Evolutionary conservation across 2,329 filamentous ascomycete species (phyloP), one percentile per base, ranked within the genome.

Genomic region (Talaromyces sp.): DNA sequence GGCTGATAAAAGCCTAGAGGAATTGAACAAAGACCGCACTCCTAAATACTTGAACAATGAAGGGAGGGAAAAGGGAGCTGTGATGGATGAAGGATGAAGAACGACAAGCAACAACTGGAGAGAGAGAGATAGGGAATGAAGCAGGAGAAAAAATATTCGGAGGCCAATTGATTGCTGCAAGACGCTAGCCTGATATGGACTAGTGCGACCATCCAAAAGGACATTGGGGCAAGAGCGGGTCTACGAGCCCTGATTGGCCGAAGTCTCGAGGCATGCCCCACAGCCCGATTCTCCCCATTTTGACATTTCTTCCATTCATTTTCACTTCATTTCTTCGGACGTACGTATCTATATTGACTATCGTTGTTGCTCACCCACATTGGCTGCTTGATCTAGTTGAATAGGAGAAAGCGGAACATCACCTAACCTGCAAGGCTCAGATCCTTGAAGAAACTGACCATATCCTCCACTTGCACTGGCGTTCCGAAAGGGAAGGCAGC

Each of bases 121-220:
- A 29, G 36, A 29, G 36, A 43, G 29, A 27, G 43, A 58, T 49
- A 34, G 34, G 22, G 34, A 40, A 17, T n/a, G 56, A 51, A 49
- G 58, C 45, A 60, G 61, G 31, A 61, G 58, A 56, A 62, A 65
- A 65, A 65, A 65, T 61, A 62, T 59, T 65, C 31, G 59, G 64
- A 31, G 51, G 49, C 47, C 45, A 62, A 62, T 54, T 45, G 58
- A 61, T 45, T 51, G 40, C 47, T 25, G 13, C 15, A 17, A 22
- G 4, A 22, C 10, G 22, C 64, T 65, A 65, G 51, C 59, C 59
- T 22, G 10, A 65, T 62, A n/a, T 2, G 43, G n/a, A 13, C 59
- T 65, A 62, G 40, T 17, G 40, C 8, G 10, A 4, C 19, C 1
- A 13, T 13, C 17, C 3, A 2, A 47, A 47, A 22, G 43, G 19